Base-by-base conservation (phyloP, 2,329 filamentous ascomycete genomes). In the Fusarium sacchari region DNA sequence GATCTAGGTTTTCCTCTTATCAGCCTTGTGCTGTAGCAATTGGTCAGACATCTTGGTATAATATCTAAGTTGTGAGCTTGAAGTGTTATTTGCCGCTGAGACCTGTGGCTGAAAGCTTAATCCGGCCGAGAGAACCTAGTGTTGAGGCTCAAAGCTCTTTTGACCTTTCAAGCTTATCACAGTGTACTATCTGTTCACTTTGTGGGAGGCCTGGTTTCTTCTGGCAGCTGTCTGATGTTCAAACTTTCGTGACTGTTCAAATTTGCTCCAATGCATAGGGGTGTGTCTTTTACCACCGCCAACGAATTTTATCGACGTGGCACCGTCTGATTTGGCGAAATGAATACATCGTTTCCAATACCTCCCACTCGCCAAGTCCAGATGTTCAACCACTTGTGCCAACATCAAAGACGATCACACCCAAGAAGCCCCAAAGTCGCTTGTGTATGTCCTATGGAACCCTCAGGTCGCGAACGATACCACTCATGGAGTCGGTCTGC, bases 401-500 rank as follows among this genome's bases (percentile, higher is more conserved):
- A 22, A 17, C 1, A 7, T 56, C 22, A 56, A 7, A 42, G 37
- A 4, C 18, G n/a, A 47, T 58, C 30, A 32, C 56, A 58, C 6
- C 56, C 42, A 36, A 58, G 42, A 30, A 58, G 24, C 42, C 24
- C 53, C 11, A 32, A 14, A 17, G 15, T 11, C 14, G 15, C 10
- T n/a, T n/a, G n/a, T n/a, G n/a, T n/a, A n/a, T n/a, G n/a, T n/a
- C 15, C 40, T 43, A n/a, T n/a, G n/a, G n/a, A n/a, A n/a, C n/a
- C n/a, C 2, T n/a, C n/a, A n/a, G n/a, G n/a, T n/a, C n/a, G n/a
- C n/a, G n/a, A n/a, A n/a, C n/a, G n/a, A 2, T 36, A 30, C 2
- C 3, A 3, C 12, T 2, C 18, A 10, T 15, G 4, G 8, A 34
- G 8, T 15, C 9, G 26, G 8, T 20, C 3, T 12, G 28, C 17